Evolutionary conservation across 768 basidiomycete species (phyloP).

Genomic region (Suillus clintonianus): DNA sequence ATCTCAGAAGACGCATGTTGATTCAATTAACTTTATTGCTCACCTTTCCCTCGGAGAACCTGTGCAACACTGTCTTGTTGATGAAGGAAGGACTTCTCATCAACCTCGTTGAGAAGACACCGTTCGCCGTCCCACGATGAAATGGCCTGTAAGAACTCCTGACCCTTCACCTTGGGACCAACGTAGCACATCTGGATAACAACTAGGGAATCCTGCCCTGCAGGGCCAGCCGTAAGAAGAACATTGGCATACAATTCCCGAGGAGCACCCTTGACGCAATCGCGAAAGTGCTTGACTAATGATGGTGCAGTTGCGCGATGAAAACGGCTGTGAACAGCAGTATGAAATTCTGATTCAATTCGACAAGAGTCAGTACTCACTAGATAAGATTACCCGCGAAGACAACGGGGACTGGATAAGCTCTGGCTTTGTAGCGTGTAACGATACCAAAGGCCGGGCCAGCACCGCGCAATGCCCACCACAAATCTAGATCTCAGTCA

Average conservation of each 20-base stretch:
- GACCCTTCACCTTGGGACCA: constrained; percentile 71
- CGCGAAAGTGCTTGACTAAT: constrained; percentile 88
- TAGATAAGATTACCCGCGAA: constrained; percentile 93
- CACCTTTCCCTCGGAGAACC: constrained; percentile 82
- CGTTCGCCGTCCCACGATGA: constrained; percentile 87
- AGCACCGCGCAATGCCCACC: constrained; percentile 86
- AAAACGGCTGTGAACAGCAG: constrained; percentile 63
- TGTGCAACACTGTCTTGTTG: constrained; percentile 94
- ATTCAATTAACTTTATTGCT: constrained; percentile 13
- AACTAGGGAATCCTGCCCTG: constrained; percentile 79
- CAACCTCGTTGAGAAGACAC: constrained; percentile 86
- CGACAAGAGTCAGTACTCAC: constrained; percentile 46
- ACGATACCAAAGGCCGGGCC: constrained; percentile 83
- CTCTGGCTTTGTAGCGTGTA: constrained; percentile 87
- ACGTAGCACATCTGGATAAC: constrained; percentile 92
- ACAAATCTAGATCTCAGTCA: constrained; percentile 57
- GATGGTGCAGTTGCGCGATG: constrained; percentile 84
- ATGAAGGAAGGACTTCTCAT: constrained; percentile 85
- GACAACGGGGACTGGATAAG: constrained; percentile 86
- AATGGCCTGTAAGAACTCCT: constrained; percentile 80
- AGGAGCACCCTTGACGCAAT: constrained; percentile 88
- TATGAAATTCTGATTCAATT: neutral
- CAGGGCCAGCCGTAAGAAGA: constrained; percentile 87
- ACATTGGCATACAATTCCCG: constrained; percentile 89
- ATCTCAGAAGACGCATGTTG: neutral